Evolutionary conservation across 257 asterid genomes (phyloP).

Genomic region (Echium plantagineum): DNA sequence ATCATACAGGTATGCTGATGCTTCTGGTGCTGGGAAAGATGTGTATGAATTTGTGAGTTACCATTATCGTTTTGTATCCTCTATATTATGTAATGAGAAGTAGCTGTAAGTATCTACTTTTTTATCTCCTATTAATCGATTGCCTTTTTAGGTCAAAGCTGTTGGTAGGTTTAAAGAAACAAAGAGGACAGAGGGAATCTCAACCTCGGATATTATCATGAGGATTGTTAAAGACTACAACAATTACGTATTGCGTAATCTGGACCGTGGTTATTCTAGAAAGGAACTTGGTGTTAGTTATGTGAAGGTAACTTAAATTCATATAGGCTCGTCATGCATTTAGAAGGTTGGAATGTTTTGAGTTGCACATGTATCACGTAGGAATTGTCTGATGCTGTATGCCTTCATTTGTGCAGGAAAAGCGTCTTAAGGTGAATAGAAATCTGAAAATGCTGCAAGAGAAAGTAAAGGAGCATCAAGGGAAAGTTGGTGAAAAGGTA

Average conservation of each 20-base stretch:
- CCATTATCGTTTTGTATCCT: not conserved
- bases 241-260: slow-evolving; percentile 60
- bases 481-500: slow-evolving; percentile 60
- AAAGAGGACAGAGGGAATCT: slow-evolving; percentile 47
- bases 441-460: slow-evolving; percentile 41
- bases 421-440: slow-evolving; percentile 46
- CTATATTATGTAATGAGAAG: slow-evolving; percentile 27
- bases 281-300: slow-evolving; percentile 57
- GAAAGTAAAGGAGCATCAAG: slow-evolving; percentile 60
- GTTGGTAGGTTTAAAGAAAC: slow-evolving; percentile 58
- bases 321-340: not conserved
- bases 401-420: slow-evolving; percentile 23
- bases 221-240: slow-evolving; percentile 59
- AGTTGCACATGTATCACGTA: not conserved
- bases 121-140: not conserved
- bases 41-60: slow-evolving; percentile 55
- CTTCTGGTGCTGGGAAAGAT: slow-evolving; percentile 56
- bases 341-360: not conserved
- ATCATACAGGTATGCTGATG: slow-evolving; percentile 48
- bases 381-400: not conserved
- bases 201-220: slow-evolving; percentile 58
- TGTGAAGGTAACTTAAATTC: slow-evolving; percentile 33
- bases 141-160: slow-evolving; percentile 35
- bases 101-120: slow-evolving; percentile 15
- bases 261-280: slow-evolving; percentile 65